Conservation (phyloP, 225 moss, liverwort and hornwort genomes). For the Lunularia cruciata region DNA sequence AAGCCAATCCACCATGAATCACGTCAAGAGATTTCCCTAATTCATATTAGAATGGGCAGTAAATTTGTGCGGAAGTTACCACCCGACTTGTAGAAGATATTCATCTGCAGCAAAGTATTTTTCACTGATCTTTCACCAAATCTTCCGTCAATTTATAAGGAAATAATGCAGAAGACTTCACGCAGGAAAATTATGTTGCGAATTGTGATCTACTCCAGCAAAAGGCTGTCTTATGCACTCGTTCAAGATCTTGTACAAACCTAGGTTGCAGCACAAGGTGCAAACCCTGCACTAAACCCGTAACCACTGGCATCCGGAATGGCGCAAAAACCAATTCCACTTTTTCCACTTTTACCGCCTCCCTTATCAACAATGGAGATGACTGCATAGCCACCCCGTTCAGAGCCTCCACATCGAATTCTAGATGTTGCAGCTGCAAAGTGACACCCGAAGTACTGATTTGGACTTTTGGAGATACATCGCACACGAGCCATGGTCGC, state of each 20-base stretch:
- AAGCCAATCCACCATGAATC: background rate
- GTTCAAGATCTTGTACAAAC: slow-evolving; percentile 13
- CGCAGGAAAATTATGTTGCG: too few species aligned
- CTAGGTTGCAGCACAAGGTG: slow-evolving; percentile 45
- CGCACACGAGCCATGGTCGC: slow-evolving; percentile 42
- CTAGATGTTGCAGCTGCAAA: slow-evolving; percentile 33
- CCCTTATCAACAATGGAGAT: slow-evolving; percentile 41
- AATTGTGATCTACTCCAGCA: too few species aligned
- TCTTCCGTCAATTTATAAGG: too few species aligned
- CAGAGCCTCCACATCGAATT: slow-evolving; percentile 37
- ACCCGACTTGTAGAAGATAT: too few species aligned
- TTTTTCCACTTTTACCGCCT: slow-evolving; percentile 33
- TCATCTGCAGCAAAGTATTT: too few species aligned
- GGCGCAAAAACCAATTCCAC: slow-evolving; percentile 35
- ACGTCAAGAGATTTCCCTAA: background rate
- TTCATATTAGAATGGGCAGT: too few species aligned
- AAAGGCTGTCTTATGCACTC: background rate
- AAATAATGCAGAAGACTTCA: too few species aligned
- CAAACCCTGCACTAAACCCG: slow-evolving; percentile 40
- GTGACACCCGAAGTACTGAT: slow-evolving; percentile 31
- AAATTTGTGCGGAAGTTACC: too few species aligned
- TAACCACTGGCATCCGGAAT: slow-evolving; percentile 39
- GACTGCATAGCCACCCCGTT: slow-evolving; percentile 35
- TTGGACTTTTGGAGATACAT: slow-evolving; percentile 35
- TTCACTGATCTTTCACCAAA: too few species aligned